Evolutionary conservation across 176 grass and related monocot genomes (phyloP), one percentile per base, ranked within the genome.

Genomic region (Avena sativa): DNA sequence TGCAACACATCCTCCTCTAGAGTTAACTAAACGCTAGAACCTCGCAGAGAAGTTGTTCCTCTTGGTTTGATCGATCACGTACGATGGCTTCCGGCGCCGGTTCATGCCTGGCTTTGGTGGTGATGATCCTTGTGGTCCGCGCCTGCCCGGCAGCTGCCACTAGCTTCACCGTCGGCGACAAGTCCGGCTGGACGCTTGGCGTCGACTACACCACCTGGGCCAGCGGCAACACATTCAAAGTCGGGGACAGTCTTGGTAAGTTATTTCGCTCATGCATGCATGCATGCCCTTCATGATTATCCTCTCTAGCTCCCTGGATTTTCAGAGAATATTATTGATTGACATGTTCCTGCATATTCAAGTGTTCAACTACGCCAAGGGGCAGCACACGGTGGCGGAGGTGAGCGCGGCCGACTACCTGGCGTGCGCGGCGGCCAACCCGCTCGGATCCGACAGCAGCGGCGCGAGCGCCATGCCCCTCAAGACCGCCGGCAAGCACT

Each of bases 181-280:
- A 85, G 49, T 92, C 91, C 56, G 95, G 95, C 26, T 97, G 95
- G 95, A 87, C 87, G 2, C 82, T 80, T 48, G 87, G 95, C 69
- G 78, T 88, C 79, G 95, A 93, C 46, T 97, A 97, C 90, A 81
- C 89, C 59, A 85, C 79, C 26, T 97, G 95, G 95, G 64, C 91
- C 32, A 75, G 81, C 38, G 84, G 69, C 64, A 97, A 97, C 73
- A 28, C 50, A 12, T 95, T 97, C 60, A 69, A 70, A 20, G 70
- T 82, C 44, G 95, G 91, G 5, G 95, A 97, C 40, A 95, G 11
- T 55, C 91, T 97, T 9, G 84, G 95, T 95, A 86, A 58, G 90
- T 68, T 21, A 0, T 5, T 44, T 38, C 8, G 1, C 5, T 5
- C 6, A 21, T 5, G 8, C n/a, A 21, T 5, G 8, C n/a, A 25